Evolutionary conservation across 306 rosid species (phyloP).

Genomic region (Clitoria ternatea): DNA sequence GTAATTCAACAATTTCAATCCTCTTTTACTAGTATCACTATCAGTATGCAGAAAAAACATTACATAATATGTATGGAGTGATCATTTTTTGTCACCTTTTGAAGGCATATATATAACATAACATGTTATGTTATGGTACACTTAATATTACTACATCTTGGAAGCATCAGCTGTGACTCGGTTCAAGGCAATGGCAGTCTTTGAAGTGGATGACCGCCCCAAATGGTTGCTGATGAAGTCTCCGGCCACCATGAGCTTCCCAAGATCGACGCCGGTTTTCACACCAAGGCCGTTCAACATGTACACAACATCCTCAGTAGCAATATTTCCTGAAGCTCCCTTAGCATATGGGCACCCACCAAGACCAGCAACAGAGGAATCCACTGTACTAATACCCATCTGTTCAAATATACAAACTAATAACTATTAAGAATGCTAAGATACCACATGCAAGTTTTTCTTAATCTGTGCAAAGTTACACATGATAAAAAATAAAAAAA

Average conservation of each 20-base stretch:
- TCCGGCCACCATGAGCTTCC: constrained; percentile 69
- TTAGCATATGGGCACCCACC: constrained; percentile 41
- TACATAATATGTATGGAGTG: too few relatives aligned
- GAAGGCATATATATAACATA: too few relatives aligned
- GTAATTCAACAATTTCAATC: too few relatives aligned
- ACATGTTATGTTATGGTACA: too few relatives aligned
- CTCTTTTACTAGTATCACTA: too few relatives aligned
- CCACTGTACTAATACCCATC: constrained; percentile 51
- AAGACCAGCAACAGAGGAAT: constrained; percentile 38
- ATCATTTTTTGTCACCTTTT: too few relatives aligned
- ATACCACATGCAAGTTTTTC: too few relatives aligned
- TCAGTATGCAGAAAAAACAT: too few relatives aligned
- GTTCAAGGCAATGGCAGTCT: constrained; percentile 67
- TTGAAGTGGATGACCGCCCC: constrained; percentile 68
- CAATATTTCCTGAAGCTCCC: constrained; percentile 56
- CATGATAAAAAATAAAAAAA: too few relatives aligned
- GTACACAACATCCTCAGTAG: constrained; percentile 94
- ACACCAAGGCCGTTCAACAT: constrained; percentile 84
- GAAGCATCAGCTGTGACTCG: constrained; percentile 53
- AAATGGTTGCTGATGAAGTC: constrained; percentile 76
- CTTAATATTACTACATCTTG: constrained; percentile 42
- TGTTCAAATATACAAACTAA: constrained; percentile 25
- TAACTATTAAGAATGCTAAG: too few relatives aligned
- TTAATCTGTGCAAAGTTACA: too few relatives aligned
- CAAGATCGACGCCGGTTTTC: constrained; percentile 67